These are phyloP conservation scores for Trichoderma endophyticum DNA, from an alignment of 2,329 filamentous ascomycete species.

Conservation along the genomic window DNA sequence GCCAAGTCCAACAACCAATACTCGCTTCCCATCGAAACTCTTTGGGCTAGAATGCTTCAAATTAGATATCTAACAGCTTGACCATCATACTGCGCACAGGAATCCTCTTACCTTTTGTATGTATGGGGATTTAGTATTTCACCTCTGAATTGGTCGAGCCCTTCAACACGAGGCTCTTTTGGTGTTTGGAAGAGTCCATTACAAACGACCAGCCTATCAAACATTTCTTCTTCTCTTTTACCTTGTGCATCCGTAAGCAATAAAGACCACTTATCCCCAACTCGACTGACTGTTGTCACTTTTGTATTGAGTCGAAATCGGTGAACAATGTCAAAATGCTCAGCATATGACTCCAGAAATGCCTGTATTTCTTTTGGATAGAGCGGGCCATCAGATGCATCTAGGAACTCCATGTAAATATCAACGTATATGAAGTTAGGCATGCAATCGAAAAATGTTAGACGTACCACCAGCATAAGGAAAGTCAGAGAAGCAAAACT, in stretches of 20 bases:
- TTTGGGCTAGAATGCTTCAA: constrained; percentile 20
- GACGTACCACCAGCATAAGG: not conserved
- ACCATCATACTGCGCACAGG: not conserved
- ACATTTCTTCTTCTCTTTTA: not conserved
- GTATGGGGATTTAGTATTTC: not conserved
- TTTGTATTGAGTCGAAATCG: not conserved
- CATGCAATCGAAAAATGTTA: not conserved
- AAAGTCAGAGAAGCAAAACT: constrained; percentile 1
- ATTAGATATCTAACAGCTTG: not conserved
- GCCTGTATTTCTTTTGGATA: not conserved
- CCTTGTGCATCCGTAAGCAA: not conserved
- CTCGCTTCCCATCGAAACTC: constrained; percentile 31
- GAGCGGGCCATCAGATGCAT: not conserved
- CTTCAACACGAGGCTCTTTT: not conserved
- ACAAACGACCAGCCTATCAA: not conserved
- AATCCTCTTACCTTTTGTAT: not conserved
- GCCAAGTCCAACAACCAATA: constrained; percentile 45
- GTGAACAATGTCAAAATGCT: not conserved
- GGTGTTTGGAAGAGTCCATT: not conserved
- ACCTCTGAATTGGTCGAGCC: not conserved
- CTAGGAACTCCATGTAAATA: not conserved
- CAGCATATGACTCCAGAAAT: not conserved
- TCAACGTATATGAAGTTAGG: too few species aligned
- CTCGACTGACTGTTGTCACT: not conserved
- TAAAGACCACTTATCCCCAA: not conserved